These are phyloP conservation scores for Penicillium brasilianum DNA, from an alignment of 2,329 filamentous ascomycete genomes.

Conservation along the genomic window DNA sequence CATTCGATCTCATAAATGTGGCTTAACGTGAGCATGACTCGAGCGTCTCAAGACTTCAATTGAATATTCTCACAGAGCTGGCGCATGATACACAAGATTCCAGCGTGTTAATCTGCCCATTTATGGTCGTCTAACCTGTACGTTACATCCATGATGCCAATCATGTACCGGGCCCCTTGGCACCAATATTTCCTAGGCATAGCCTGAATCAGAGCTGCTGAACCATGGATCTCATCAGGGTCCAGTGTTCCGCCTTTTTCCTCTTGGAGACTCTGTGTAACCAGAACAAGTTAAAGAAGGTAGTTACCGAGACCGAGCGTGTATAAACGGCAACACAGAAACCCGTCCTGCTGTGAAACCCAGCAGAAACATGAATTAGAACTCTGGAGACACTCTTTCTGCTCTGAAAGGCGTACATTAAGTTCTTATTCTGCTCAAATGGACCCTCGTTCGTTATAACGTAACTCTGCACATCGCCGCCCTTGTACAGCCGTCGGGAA, in stretches of 20 bases:
- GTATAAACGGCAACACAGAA: conserved; percentile 26
- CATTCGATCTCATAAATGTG: conserved; percentile 13
- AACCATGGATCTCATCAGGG: conserved; percentile 18
- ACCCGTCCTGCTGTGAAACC: conserved; percentile 27
- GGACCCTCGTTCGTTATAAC: conserved; percentile 18
- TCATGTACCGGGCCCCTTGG: conserved; percentile 2
- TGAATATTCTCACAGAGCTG: background rate
- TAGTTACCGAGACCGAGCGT: conserved; percentile 24
- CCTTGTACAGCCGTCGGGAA: conserved; percentile 26
- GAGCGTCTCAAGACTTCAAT: background rate
- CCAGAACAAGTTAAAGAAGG: background rate
- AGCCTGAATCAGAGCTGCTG: conserved; percentile 13
- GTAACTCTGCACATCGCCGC: conserved; percentile 21
- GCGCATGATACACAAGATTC: background rate
- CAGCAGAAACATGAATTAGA: background rate
- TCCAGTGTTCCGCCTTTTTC: conserved; percentile 9
- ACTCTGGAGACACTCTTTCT: conserved; percentile 11
- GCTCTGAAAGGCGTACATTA: conserved; percentile 16
- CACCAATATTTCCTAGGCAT: conserved; percentile 6
- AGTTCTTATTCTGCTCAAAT: conserved; percentile 4
- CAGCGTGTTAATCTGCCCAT: conserved; percentile 1
- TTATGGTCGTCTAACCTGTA: background rate
- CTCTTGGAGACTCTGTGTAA: conserved; percentile 18
- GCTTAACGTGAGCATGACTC: background rate
- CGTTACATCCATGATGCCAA: conserved; percentile 13